Percentiles rank a stretch among this genome's conserved stretches.
Evolutionary conservation across 306 rosid species (phyloP).

Genomic region (Crotalaria pallida): DNA sequence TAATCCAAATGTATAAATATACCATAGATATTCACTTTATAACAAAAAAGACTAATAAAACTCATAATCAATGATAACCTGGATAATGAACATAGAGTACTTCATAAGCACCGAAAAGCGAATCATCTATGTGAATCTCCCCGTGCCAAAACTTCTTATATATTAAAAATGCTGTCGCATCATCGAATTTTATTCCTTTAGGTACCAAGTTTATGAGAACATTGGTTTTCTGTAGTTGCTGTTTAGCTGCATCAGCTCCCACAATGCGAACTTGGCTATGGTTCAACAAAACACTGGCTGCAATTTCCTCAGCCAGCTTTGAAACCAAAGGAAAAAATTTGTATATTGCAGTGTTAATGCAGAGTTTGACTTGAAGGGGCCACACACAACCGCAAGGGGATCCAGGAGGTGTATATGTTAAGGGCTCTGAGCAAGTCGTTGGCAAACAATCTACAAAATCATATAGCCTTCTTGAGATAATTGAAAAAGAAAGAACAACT

Average conservation of each 20-base stretch:
- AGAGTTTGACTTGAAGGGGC: constrained; percentile 83
- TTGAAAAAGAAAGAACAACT: neutral
- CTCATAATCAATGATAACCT: constrained; percentile 41
- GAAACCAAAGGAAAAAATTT: constrained; percentile 71
- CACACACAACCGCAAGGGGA: constrained; percentile 80
- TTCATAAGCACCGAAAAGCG: constrained; percentile 71
- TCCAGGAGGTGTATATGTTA: constrained; percentile 78
- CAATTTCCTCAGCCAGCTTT: constrained; percentile 71
- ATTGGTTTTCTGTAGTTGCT: constrained; percentile 67
- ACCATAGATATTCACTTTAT: neutral
- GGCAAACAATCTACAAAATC: constrained; percentile 60
- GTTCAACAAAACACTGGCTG: constrained; percentile 60
- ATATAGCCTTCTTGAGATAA: constrained; percentile 3
- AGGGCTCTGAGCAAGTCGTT: constrained; percentile 73
- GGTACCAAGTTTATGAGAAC: constrained; percentile 83
- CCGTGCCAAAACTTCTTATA: constrained; percentile 70
- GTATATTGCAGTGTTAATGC: constrained; percentile 55
- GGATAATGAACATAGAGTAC: constrained; percentile 74
- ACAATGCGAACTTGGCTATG: constrained; percentile 83
- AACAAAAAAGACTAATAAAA: neutral
- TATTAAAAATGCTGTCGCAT: constrained; percentile 48
- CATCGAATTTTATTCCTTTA: constrained; percentile 53
- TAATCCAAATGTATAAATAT: constrained; percentile 13
- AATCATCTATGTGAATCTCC: constrained; percentile 52
- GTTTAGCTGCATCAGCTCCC: constrained; percentile 84